A percentile compares a stretch with the other conserved stretches of the same genome.
Evolutionary conservation across 768 basidiomycete species (phyloP).

Genomic region (Hemileccinum impolitum): DNA sequence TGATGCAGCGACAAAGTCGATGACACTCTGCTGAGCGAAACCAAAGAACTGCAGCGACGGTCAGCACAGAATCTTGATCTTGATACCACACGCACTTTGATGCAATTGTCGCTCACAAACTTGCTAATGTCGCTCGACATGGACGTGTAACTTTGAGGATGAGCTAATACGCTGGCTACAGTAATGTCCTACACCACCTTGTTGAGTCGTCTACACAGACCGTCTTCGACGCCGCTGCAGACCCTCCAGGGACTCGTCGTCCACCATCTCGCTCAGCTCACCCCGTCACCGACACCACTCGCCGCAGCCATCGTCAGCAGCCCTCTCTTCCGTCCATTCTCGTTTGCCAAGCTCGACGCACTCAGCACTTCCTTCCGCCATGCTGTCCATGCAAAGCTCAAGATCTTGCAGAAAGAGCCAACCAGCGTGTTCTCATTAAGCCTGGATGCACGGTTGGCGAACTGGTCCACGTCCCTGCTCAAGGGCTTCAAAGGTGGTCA

Average conservation of each 20-base stretch:
- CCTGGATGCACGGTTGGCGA: constrained; percentile 37
- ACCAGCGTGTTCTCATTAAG: constrained; percentile 31
- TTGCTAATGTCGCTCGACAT: constrained; percentile 67
- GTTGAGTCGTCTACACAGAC: constrained; percentile 26
- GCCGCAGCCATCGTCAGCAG: constrained; percentile 32
- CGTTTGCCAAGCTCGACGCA: constrained; percentile 25
- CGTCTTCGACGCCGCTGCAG: constrained; percentile 14
- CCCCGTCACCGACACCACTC: constrained; percentile 31
- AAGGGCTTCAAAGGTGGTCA: constrained; percentile 66
- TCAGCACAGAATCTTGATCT: neutral
- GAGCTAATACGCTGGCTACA: neutral
- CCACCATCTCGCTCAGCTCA: constrained; percentile 27
- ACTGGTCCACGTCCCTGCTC: constrained; percentile 52
- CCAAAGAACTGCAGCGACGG: constrained; percentile 64
- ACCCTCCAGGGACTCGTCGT: constrained; percentile 28
- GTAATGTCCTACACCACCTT: constrained; percentile 24
- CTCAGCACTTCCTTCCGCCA: constrained; percentile 29
- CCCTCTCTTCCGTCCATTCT: constrained; percentile 29
- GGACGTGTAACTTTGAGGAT: neutral
- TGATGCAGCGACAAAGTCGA: constrained; percentile 85
- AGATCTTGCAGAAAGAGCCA: constrained; percentile 27
- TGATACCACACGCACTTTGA: constrained; percentile 45
- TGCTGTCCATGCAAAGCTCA: constrained; percentile 30
- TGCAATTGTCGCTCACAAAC: constrained; percentile 77
- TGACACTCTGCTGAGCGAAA: constrained; percentile 76